Evolutionary conservation across 2,329 filamentous ascomycete genomes (phyloP), one percentile per base, ranked within the genome.

Genomic region (Alternaria longipes): DNA sequence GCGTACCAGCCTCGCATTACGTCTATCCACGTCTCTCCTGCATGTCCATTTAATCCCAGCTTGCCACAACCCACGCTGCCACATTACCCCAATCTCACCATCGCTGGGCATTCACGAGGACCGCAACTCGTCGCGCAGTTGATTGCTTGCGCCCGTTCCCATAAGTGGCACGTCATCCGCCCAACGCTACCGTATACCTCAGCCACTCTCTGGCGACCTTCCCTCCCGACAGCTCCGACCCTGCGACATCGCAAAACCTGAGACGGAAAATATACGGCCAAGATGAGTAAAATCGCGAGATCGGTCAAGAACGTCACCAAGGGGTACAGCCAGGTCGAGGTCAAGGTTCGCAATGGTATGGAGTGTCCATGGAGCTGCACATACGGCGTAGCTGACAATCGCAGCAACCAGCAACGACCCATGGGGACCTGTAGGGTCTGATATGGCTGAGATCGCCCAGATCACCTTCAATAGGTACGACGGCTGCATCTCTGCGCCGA

Each of bases 281-380:
- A 76, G 65, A 99, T 99, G 95, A 97, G 94, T 62, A 96, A 96
- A 83, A 93, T 98, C 79, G 93, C 98, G 79, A 89, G 95, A 82
- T 97, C 92, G 79, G 94, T 98, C 76, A 98, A 97, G 45, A 99
- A 98, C 85, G 94, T 99, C 81, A 98, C 95, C 80, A 99, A 98
- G 84, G 95, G 95, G 73, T 99, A 99, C 80, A 97, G 94, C 36
- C 90, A 87, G 69, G 93, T 96, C 74, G 94, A 99, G 85, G 92
- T 98, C 80, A 98, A 98, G 85, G 95, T 99, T 81, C 78, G 74
- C 59, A 80, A 77, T 76, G 69, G 68, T 74, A 67, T 36, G 69
- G 18, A 55, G 20, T 16, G 26, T 38, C 41, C 41, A 16, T 8
- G 20, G n/a, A 51, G 40, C 42, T 54, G 49, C 28, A 46, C 14